Percentiles rank a stretch among this genome's conserved stretches.
Conservation (phyloP, 1,284 basidiomycete species). For the Boletus holoroseus region DNA sequence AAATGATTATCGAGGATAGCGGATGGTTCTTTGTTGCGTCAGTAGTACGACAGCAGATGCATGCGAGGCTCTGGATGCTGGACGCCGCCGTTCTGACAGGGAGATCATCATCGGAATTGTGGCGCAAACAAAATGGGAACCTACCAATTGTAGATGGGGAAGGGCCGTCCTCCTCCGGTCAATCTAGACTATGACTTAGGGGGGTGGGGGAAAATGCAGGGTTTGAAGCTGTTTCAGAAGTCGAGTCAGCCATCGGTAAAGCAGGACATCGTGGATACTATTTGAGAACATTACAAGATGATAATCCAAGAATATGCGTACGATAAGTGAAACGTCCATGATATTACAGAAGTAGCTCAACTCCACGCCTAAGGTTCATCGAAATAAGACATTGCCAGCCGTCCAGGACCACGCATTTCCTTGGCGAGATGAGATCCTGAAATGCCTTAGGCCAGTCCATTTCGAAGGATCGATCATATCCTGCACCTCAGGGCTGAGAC, state of each 20-base stretch:
- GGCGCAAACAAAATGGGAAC: not conserved
- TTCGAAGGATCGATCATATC: slow-evolving; percentile 24
- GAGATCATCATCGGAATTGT: not conserved
- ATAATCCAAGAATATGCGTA: not conserved
- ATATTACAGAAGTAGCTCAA: not conserved
- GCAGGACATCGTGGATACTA: not conserved
- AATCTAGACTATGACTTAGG: not conserved
- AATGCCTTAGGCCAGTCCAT: slow-evolving; percentile 17
- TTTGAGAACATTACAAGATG: not conserved
- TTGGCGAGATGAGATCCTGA: slow-evolving; percentile 16
- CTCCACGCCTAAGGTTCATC: not conserved
- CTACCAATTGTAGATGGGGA: not conserved
- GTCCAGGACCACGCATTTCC: slow-evolving; percentile 18
- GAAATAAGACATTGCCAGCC: slow-evolving; percentile 6
- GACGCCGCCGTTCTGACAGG: not conserved
- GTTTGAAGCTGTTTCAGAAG: too few species aligned
- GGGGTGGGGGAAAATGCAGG: too few species aligned
- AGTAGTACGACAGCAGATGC: not conserved
- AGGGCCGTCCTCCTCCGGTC: not conserved
- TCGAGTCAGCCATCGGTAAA: too few species aligned
- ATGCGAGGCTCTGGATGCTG: not conserved
- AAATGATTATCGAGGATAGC: not conserved
- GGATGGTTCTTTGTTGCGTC: not conserved
- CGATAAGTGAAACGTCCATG: not conserved
- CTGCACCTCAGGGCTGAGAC: slow-evolving; percentile 20